phyloP scores from a whole-genome alignment of 495 filamentous ascomycete genomes.

The Oidiodendron maius region DNA sequence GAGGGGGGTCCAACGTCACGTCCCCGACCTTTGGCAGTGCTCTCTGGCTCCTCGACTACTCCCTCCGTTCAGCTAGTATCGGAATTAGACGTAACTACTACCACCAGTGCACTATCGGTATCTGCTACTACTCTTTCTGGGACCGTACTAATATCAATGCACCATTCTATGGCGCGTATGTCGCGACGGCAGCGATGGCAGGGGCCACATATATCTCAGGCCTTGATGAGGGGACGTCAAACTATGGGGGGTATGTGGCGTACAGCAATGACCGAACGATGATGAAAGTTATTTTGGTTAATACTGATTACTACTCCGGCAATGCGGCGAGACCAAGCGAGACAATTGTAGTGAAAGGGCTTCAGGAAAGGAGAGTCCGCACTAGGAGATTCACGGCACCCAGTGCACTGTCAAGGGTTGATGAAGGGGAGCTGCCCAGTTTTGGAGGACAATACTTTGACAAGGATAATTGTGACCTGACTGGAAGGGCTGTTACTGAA shows the following conservation, averaged over 20 bases:
- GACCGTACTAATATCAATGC: conserved; percentile 48
- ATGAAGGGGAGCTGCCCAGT: conserved; percentile 37
- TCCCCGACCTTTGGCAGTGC: conserved; percentile 52
- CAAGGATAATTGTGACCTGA: conserved; percentile 43
- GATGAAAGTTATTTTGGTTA: conserved; percentile 44
- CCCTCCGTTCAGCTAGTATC: conserved; percentile 36
- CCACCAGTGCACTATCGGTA: conserved; percentile 57
- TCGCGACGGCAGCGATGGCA: conserved; percentile 46
- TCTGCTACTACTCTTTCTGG: conserved; percentile 58
- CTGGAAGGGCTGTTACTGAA: conserved; percentile 41
- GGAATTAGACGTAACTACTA: conserved; percentile 50
- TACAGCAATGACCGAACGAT: conserved; percentile 36
- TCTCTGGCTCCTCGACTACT: conserved; percentile 57
- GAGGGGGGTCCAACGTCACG: conserved; percentile 43
- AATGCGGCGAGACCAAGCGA: conserved; percentile 38
- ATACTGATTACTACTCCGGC: conserved; percentile 50
- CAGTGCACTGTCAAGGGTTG: conserved; percentile 41
- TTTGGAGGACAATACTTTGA: conserved; percentile 49
- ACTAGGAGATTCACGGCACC: conserved; percentile 50
- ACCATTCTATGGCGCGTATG: conserved; percentile 54
- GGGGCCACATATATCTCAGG: conserved; percentile 42
- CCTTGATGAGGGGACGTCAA: conserved; percentile 40
- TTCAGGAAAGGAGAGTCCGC: conserved; percentile 30
- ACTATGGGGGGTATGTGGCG: conserved; percentile 47
- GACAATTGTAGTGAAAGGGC: conserved; percentile 39